phyloP scores from a whole-genome alignment of 495 filamentous ascomycete species.

The Pseudotulostoma volvatum region DNA sequence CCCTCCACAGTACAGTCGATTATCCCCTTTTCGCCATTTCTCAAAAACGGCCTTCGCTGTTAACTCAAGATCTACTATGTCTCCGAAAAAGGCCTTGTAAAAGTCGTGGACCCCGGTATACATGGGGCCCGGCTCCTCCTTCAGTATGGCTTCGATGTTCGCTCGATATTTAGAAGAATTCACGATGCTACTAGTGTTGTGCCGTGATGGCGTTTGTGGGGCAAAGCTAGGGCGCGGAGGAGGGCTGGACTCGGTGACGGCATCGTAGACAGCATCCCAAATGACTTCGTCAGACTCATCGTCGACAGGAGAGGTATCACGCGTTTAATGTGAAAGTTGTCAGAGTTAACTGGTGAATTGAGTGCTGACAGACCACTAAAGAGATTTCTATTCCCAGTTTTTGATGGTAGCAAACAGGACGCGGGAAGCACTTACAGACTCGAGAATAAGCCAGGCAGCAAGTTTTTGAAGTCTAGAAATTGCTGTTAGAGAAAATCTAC shows the following conservation, averaged over 20 bases:
- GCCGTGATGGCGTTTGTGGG: constrained; percentile 26
- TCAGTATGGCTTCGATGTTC: constrained; percentile 24
- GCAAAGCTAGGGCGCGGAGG: constrained; percentile 18
- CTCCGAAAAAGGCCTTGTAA: constrained; percentile 21
- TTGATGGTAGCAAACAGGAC: constrained; percentile 11
- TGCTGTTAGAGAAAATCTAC: constrained; percentile 2
- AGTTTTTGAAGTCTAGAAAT: constrained; percentile 7
- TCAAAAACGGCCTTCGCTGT: constrained; percentile 21
- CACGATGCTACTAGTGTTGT: constrained; percentile 26
- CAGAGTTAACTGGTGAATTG: constrained; percentile 11
- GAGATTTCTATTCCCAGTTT: constrained; percentile 2
- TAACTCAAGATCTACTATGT: constrained; percentile 15
- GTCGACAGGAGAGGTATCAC: constrained; percentile 18
- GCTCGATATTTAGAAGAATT: constrained; percentile 27
- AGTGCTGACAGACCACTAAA: constrained; percentile 10
- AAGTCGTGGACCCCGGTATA: constrained; percentile 20
- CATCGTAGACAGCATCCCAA: constrained; percentile 15
- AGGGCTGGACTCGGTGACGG: constrained; percentile 14
- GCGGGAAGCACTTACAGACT: constrained; percentile 13
- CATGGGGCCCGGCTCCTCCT: constrained; percentile 18
- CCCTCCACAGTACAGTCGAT: constrained; percentile 8
- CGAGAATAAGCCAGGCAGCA: constrained; percentile 6
- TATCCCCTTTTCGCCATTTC: constrained; percentile 17
- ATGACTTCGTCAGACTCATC: constrained; percentile 12
- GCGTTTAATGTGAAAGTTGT: constrained; percentile 18